Base-by-base conservation (phyloP, 2,329 filamentous ascomycete species). In the Epichloe scottii region DNA sequence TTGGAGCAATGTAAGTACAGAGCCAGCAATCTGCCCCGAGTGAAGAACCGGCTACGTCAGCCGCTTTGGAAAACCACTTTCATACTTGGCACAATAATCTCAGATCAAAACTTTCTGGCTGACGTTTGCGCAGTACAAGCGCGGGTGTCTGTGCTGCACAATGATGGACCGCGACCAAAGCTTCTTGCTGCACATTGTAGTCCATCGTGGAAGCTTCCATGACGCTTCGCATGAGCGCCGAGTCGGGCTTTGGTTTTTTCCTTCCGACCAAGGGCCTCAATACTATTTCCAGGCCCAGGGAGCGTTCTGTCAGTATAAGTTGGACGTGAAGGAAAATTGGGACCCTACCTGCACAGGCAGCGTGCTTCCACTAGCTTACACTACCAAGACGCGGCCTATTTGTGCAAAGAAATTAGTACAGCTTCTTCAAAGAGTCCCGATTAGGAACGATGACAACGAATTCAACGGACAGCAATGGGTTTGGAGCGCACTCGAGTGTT, bases 391-490 rank as follows among this genome's bases (percentile, higher is more conserved):
- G n/a, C 19, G 30, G 11, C 50, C 51, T 1, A n/a, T 55, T 6
- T 53, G 48, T 30, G 46, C 51, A 15, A 43, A 41, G 12, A 43
- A 23, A 5, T 44, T 56, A 23, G 39, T 48, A 8, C 19, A 46
- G 23, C 45, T 51, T 12, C 51, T 56, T 8, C 23, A 35, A 34
- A 37, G 44, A 15, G 55, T 51, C 30, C 55, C 55, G 12, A 38
- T 55, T 30, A 48, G 50, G 35, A 38, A 49, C 37, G 41, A 54
- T n/a, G 50, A 55, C 26, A 47, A 41, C 33, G 55, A 56, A 40
- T 55, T 56, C 42, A 51, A 49, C 37, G 40, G 50, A 37, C 53
- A 52, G 46, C 53, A 56, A 41, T 56, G 55, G 55, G 48, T 55
- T 30, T 51, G 53, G 45, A 50, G 34, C 14, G 53, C 55, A 1